Conservation (phyloP, 2,329 filamentous ascomycete genomes). For the Falciphora oryzae region DNA sequence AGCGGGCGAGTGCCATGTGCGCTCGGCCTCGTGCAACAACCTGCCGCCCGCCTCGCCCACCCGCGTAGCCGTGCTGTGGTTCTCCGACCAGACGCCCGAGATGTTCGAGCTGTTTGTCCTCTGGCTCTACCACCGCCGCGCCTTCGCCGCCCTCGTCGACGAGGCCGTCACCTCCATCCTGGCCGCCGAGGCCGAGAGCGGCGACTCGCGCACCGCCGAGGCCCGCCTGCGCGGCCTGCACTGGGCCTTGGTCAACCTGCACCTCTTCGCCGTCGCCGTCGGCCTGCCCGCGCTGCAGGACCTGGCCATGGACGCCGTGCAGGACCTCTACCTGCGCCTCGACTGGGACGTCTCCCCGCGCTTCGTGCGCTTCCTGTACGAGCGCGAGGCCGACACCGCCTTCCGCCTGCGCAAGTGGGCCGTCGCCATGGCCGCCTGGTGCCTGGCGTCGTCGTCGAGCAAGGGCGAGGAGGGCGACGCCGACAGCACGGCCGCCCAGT, state of each 20-base stretch:
- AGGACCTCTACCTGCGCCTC: conserved; percentile 52
- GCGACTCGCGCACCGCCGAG: conserved; percentile 4
- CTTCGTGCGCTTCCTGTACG: conserved; percentile 48
- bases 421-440: conserved; percentile 56
- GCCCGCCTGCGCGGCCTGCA: conserved; percentile 35
- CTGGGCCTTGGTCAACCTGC: conserved; percentile 50
- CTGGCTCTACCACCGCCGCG: conserved; percentile 42
- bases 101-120: conserved; percentile 49
- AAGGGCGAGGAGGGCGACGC: conserved; percentile 12
- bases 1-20: conserved; percentile 11
- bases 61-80: conserved; percentile 23
- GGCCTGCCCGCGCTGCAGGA: conserved; percentile 47
- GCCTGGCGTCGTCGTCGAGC: conserved; percentile 30
- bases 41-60: conserved; percentile 21
- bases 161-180: conserved; percentile 27
- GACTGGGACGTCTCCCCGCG: conserved; percentile 52
- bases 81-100: conserved; percentile 41
- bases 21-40: not conserved
- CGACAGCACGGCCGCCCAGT: conserved; percentile 25
- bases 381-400: conserved; percentile 41
- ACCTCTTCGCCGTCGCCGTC: conserved; percentile 50
- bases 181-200: conserved; percentile 10
- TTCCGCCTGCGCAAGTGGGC: conserved; percentile 53
- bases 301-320: conserved; percentile 50
- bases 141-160: conserved; percentile 39